phyloP scores from a whole-genome alignment of 129 eudicot genomes.

The Flaveria linearis region DNA sequence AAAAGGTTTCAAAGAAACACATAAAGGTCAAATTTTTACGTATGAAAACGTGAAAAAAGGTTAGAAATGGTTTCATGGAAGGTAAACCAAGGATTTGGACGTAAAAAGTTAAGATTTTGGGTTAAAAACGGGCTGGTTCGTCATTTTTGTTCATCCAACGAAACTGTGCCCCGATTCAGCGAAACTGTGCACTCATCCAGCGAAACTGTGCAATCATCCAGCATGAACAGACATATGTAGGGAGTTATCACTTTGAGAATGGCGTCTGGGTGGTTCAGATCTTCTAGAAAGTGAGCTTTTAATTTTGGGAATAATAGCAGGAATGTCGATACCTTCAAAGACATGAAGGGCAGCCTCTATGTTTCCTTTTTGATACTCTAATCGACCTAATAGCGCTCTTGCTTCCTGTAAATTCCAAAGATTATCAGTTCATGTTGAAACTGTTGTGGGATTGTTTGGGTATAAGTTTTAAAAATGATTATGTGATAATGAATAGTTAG shows the following conservation, averaged over 20 bases:
- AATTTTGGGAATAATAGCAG: conserved; percentile 70
- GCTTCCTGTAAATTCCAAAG: conserved; percentile 69
- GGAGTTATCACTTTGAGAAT: conserved; percentile 60
- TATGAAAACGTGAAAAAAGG: too few species aligned
- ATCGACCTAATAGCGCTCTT: conserved; percentile 83
- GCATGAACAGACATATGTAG: conserved; percentile 88
- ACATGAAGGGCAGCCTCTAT: conserved; percentile 86
- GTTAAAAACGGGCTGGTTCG: too few species aligned
- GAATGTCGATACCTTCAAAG: conserved; percentile 85
- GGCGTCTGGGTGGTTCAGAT: conserved; percentile 63
- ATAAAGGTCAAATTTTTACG: too few species aligned
- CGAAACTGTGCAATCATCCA: too few species aligned
- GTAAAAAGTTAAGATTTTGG: too few species aligned
- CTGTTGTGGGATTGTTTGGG: conserved; percentile 1
- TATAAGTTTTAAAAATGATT: neutral
- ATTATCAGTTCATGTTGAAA: conserved; percentile 22
- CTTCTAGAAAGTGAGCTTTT: conserved; percentile 54
- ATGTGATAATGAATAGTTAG: too few species aligned
- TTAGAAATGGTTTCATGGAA: too few species aligned
- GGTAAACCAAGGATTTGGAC: too few species aligned
- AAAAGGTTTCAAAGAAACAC: too few species aligned
- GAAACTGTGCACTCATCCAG: too few species aligned
- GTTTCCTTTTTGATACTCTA: conserved; percentile 93
- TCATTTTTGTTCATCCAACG: too few species aligned
- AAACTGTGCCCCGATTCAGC: too few species aligned